These are phyloP conservation scores for Ilex aquifolium DNA, from an alignment of 257 asterid species.

Conservation along the genomic window DNA sequence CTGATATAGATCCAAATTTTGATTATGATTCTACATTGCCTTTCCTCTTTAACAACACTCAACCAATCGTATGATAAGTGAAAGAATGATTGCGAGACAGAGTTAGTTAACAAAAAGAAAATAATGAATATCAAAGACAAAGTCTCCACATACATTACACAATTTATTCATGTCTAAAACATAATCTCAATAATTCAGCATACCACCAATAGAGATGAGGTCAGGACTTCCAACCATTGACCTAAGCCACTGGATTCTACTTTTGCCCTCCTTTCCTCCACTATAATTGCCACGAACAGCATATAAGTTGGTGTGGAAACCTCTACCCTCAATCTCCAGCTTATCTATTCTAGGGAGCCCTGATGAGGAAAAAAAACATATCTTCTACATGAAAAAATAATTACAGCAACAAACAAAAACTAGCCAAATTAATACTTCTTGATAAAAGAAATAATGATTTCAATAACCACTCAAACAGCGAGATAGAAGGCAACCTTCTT, in stretches of 20 bases:
- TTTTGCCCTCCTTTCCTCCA: conserved; percentile 97
- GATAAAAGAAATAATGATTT: neutral
- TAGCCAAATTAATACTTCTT: neutral
- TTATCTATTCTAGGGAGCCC: conserved; percentile 83
- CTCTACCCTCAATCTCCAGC: conserved; percentile 98
- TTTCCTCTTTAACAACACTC: no score
- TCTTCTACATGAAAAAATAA: conserved; percentile 1
- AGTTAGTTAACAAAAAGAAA: no score
- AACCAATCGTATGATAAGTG: no score
- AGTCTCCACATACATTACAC: neutral
- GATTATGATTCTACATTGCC: no score
- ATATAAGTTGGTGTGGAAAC: conserved; percentile 91
- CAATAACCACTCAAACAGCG: neutral
- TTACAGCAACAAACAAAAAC: neutral
- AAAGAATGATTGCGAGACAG: no score
- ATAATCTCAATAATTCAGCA: conserved; percentile 5
- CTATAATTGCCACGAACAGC: conserved; percentile 82
- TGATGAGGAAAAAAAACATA: conserved; percentile 23
- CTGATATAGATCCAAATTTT: no score
- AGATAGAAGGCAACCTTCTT: neutral
- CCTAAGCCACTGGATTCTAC: conserved; percentile 96
- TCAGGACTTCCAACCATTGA: conserved; percentile 99
- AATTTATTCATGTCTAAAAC: conserved; percentile 1
- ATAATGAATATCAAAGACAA: no score
- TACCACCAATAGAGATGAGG: conserved; percentile 94